Evolutionary conservation across 306 rosid genomes (phyloP), one percentile per base, ranked within the genome.

Genomic region (Abrus pulchellus): DNA sequence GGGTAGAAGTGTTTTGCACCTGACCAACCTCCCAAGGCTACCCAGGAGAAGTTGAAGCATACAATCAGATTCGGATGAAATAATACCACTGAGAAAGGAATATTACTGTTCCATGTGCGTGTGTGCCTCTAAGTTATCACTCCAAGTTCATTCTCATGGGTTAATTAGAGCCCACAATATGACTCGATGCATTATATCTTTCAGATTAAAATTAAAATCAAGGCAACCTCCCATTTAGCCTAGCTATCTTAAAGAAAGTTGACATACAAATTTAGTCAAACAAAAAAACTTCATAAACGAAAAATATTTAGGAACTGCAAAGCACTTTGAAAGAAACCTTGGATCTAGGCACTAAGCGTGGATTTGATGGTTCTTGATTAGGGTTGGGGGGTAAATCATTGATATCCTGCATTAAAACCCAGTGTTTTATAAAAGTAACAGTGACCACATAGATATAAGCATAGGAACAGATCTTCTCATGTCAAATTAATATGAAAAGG

Each of bases 11-110:
- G 85, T 76, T 86, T 11, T 91, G 97, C 78, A 86, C 77, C 85
- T 83, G 97, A 75, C 82, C 45, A 68, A 72, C 80, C 80, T 93
- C 99, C 98, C 99, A 92, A 44, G 98, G 97, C 98, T 96, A 80
- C 69, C 43, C 72, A 83, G 29, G 82, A 84, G n/a, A 81, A 83
- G 72, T 87, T 27, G 67, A 76, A 76, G 76, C 64, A 79, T 33
- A 45, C 43, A 76, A 80, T 86, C 73, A 83, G 68, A 72, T 82
- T 72, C 73, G 73, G 30, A 78, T 10, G 27, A 33, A 40, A 65
- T 66, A 63, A 56, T 6, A 76, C 80, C 20, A 69, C 34, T 29
- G 59, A 66, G 30, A 70, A 67, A 34, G 49, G 79, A 78, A 73
- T 77, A 55, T 74, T 62, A 63, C 13, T 27, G 67, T 28, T 73